These are phyloP conservation scores for Nematocida minor DNA, from an alignment of 371 early-diverging fungal species.

Conservation along the genomic window DNA sequence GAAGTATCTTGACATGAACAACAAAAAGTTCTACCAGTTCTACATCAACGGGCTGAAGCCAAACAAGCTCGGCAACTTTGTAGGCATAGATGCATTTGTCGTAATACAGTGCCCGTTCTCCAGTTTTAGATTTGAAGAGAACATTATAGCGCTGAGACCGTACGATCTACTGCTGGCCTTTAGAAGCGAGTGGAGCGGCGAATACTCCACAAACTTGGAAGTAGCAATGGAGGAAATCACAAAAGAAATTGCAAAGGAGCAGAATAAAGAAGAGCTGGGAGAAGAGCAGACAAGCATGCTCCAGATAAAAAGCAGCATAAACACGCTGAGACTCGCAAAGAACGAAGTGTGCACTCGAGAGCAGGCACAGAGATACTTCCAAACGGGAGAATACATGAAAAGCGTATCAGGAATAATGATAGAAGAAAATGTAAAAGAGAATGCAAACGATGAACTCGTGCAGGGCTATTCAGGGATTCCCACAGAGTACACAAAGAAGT, in stretches of 20 bases:
- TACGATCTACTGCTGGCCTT: conserved; percentile 40
- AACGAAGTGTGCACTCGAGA: conserved; percentile 31
- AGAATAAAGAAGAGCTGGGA: not conserved
- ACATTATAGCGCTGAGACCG: conserved; percentile 15
- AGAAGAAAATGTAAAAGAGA: not conserved
- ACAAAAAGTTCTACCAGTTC: conserved; percentile 48
- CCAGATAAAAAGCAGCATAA: not conserved
- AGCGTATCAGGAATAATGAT: not conserved
- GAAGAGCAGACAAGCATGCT: not conserved
- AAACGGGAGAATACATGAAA: conserved; percentile 36
- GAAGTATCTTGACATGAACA: conserved; percentile 39
- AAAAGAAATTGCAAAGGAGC: not conserved
- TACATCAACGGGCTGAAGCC: conserved; percentile 51
- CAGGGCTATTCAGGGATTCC: conserved; percentile 5
- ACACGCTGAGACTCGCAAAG: not conserved
- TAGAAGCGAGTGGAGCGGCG: conserved; percentile 3
- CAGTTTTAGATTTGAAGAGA: conserved; percentile 44
- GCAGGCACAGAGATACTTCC: conserved; percentile 36
- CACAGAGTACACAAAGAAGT: not conserved
- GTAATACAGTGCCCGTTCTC: conserved; percentile 48
- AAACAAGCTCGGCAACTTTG: conserved; percentile 42
- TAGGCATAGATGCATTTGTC: conserved; percentile 33
- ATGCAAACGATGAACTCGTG: not conserved
- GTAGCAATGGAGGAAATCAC: not conserved
- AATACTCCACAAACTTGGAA: conserved; percentile 29